A percentile compares a stretch with the other conserved stretches of the same genome.
Conservation (phyloP, 2,329 filamentous ascomycete species). For the Xylariaceae sp. region DNA sequence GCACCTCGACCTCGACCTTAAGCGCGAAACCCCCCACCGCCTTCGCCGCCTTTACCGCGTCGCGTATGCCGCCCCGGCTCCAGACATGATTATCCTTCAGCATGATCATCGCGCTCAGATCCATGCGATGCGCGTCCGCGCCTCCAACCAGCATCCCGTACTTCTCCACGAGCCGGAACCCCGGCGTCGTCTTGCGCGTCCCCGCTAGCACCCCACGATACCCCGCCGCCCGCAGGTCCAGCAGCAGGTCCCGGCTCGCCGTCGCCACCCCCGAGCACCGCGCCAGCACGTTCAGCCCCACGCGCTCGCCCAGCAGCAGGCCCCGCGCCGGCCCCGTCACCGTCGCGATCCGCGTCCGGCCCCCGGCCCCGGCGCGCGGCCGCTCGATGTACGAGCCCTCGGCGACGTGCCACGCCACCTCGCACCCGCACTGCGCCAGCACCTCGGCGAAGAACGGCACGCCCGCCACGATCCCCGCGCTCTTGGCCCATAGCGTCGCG, state of each 20-base stretch:
- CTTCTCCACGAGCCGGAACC: constrained; percentile 93
- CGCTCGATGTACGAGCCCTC: constrained; percentile 72
- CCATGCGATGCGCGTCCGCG: constrained; percentile 86
- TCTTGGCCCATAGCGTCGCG: constrained; percentile 66
- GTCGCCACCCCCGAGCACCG: constrained; percentile 90
- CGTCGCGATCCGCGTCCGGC: constrained; percentile 49
- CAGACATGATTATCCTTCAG: constrained; percentile 99
- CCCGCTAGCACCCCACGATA: constrained; percentile 85
- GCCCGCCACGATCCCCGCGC: constrained; percentile 78
- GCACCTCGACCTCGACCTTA: constrained; percentile 95
- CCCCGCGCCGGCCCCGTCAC: constrained; percentile 77
- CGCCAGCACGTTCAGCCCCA: constrained; percentile 85
- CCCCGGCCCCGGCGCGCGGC: constrained; percentile 38
- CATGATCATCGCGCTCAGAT: constrained; percentile 95
- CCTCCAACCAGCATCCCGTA: constrained; percentile 96
- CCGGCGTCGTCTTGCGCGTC: constrained; percentile 94
- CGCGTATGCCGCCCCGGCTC: constrained; percentile 80
- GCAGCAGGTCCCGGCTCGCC: constrained; percentile 52
- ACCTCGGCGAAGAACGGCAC: constrained; percentile 95
- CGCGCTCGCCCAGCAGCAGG: constrained; percentile 85
- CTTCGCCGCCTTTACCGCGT: constrained; percentile 80
- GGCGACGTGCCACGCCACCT: constrained; percentile 78
- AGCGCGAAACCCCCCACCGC: constrained; percentile 81
- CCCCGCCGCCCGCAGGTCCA: constrained; percentile 58
- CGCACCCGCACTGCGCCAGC: constrained; percentile 83